phyloP scores from a whole-genome alignment of 2,329 filamentous ascomycete genomes.

The Nemania abortiva region DNA sequence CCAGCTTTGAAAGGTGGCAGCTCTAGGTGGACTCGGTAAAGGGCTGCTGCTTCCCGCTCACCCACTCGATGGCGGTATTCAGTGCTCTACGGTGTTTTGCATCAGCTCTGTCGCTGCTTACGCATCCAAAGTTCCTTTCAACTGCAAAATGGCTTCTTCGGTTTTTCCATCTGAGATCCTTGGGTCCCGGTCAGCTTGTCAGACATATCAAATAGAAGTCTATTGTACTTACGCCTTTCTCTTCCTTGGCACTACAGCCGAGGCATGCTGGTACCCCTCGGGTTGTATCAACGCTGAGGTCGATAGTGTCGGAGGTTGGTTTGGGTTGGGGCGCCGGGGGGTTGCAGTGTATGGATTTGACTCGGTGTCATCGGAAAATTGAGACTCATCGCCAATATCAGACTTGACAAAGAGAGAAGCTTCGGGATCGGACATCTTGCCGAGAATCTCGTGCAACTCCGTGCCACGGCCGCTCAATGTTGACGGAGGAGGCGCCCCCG shows the following conservation, averaged over 20 bases:
- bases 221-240: background rate
- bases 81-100: background rate
- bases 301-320: background rate
- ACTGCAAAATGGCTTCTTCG: background rate
- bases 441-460: background rate
- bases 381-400: background rate
- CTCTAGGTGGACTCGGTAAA: too few relatives aligned
- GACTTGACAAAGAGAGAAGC: background rate
- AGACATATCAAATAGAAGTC: background rate
- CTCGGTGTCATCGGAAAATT: conserved; percentile 1
- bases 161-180: background rate
- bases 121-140: background rate
- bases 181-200: background rate
- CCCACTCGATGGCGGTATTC: too few relatives aligned
- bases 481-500: background rate
- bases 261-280: background rate
- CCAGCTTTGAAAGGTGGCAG: too few relatives aligned
- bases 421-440: background rate
- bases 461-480: background rate
- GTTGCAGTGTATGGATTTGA: background rate
- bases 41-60: too few relatives aligned
- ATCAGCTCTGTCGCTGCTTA: background rate
- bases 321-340: too few relatives aligned
- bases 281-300: background rate
- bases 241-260: conserved; percentile 2